phyloP scores from a whole-genome alignment of 1,139 yeast genomes.

The Ogataea hybrid region DNA sequence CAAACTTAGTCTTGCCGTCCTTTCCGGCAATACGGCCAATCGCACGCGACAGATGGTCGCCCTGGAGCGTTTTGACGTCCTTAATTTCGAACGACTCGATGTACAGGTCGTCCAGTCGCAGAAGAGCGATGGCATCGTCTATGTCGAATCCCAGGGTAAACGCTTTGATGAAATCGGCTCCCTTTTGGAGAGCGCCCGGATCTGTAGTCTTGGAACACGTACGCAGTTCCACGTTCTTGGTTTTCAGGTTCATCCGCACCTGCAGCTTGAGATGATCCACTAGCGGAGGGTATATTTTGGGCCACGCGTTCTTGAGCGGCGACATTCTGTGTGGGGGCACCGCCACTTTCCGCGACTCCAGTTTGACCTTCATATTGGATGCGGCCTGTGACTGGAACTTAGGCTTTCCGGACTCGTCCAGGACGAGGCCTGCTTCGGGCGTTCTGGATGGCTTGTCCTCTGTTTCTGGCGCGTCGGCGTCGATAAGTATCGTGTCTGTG shows the following conservation, averaged over 20 bases:
- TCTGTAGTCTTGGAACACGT: conserved; percentile 84
- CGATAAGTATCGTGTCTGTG: conserved; percentile 67
- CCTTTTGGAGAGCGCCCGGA: conserved; percentile 93
- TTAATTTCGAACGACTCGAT: conserved; percentile 96
- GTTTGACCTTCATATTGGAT: conserved; percentile 66
- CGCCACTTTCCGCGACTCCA: conserved; percentile 83
- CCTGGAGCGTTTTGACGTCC: conserved; percentile 92
- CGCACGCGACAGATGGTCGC: conserved; percentile 97
- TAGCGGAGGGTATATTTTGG: conserved; percentile 90
- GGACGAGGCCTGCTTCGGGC: conserved; percentile 46
- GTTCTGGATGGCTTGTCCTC: conserved; percentile 31
- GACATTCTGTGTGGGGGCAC: conserved; percentile 98
- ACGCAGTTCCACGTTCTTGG: conserved; percentile 81
- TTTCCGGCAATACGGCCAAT: conserved; percentile 99
- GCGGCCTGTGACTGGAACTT: conserved; percentile 74
- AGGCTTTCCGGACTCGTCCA: conserved; percentile 91
- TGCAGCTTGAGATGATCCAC: conserved; percentile 93
- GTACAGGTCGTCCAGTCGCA: conserved; percentile 91
- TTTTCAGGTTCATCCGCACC: conserved; percentile 89
- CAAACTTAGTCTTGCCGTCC: conserved; percentile 97
- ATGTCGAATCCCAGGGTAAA: conserved; percentile 94
- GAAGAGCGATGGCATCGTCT: conserved; percentile 93
- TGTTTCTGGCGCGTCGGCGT: conserved; percentile 37
- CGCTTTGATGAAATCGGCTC: conserved; percentile 94
- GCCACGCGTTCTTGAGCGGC: conserved; percentile 87